Percentiles rank a stretch among this genome's conserved stretches.
Evolutionary conservation across 2,329 filamentous ascomycete genomes (phyloP).

Genomic region (Colletotrichum endophyticum): DNA sequence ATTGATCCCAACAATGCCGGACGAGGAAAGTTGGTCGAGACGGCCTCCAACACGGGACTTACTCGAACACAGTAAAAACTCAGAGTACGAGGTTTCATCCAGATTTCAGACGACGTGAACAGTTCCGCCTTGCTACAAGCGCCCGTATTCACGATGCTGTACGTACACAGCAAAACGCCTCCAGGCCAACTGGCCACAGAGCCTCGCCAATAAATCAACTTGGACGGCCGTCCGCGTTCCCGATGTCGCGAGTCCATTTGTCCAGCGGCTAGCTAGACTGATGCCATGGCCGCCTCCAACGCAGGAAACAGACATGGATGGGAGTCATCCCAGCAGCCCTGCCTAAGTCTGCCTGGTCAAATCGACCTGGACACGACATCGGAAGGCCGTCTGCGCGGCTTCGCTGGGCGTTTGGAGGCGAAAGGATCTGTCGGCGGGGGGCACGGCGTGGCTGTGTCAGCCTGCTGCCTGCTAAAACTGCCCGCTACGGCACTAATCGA

Average conservation of each 20-base stretch:
- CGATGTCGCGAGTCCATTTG: neutral
- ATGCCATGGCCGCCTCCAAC: neutral
- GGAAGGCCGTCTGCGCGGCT: neutral
- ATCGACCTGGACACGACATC: neutral
- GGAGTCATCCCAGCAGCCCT: neutral
- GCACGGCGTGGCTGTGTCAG: slow-evolving; percentile 12
- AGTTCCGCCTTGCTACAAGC: neutral
- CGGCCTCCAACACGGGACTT: neutral
- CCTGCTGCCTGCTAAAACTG: slow-evolving; percentile 12
- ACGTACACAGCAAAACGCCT: neutral
- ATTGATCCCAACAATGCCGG: neutral
- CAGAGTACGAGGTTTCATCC: neutral
- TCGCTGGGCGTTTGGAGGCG: neutral
- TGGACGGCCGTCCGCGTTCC: neutral
- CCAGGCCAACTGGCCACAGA: neutral
- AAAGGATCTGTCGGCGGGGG: neutral
- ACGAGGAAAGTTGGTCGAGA: neutral
- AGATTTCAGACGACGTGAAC: neutral
- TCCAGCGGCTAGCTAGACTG: neutral
- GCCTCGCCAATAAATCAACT: neutral
- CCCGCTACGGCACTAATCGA: neutral
- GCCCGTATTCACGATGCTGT: neutral
- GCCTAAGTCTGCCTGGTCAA: neutral
- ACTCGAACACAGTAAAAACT: neutral
- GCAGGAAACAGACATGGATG: neutral